phyloP scores from a whole-genome alignment of 148 eudicot genomes.

The Oxyria digyna region DNA sequence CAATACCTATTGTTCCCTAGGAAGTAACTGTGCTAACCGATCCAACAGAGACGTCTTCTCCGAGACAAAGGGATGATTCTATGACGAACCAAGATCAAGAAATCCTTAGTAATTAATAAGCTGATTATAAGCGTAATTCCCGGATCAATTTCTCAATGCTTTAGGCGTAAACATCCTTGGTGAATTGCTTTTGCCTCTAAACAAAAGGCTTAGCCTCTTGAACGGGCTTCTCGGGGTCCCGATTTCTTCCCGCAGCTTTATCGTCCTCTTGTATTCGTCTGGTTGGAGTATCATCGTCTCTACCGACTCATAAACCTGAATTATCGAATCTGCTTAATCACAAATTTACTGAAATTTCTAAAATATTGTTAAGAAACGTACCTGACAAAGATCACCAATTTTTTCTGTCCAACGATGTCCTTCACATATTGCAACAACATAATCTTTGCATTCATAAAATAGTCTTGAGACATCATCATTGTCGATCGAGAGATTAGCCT shows the following conservation, averaged over 20 bases:
- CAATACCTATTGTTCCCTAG: too few species aligned
- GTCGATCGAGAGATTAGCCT: slow-evolving; percentile 40
- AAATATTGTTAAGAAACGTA: slow-evolving; percentile 20
- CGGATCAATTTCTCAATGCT: slow-evolving; percentile 26
- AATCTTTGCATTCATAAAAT: slow-evolving; percentile 71
- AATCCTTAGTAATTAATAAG: too few species aligned
- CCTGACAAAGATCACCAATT: slow-evolving; percentile 82
- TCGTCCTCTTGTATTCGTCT: not conserved
- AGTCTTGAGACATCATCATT: slow-evolving; percentile 29
- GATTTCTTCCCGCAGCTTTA: slow-evolving; percentile 17
- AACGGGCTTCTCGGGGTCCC: slow-evolving; percentile 58
- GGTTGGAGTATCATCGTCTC: not conserved
- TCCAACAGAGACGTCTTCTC: not conserved
- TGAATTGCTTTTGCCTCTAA: slow-evolving; percentile 43
- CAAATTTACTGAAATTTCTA: not conserved
- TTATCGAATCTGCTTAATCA: slow-evolving; percentile 14
- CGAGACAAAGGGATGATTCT: not conserved
- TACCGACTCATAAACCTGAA: slow-evolving; percentile 4
- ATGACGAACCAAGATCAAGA: not conserved
- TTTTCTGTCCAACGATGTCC: slow-evolving; percentile 46
- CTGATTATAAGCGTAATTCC: slow-evolving; percentile 31
- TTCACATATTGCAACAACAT: slow-evolving; percentile 49
- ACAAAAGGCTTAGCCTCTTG: slow-evolving; percentile 47
- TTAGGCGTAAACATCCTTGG: slow-evolving; percentile 20
- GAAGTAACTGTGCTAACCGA: too few species aligned